Conservation (phyloP, 306 rosid species). For the Prunus mongolica region DNA sequence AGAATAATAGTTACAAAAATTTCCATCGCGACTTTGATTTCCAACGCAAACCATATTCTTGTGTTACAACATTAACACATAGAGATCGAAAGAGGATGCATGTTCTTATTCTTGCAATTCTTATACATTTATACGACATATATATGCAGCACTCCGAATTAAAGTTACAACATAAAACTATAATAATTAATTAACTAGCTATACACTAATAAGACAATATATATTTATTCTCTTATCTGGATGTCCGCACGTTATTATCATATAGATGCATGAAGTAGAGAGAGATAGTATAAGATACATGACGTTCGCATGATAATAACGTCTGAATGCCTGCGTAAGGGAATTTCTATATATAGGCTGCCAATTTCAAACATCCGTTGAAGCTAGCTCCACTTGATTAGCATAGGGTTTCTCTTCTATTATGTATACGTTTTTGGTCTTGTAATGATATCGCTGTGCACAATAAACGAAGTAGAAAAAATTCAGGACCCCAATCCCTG, state of each 20-base stretch:
- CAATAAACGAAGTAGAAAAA: conserved; percentile 44
- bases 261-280: accelerated
- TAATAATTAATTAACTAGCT: no score
- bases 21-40: no score
- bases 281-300: no score
- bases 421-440: not conserved
- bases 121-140: not conserved
- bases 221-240: not conserved
- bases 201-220: no score
- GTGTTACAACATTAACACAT: not conserved
- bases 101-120: not conserved
- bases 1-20: no score
- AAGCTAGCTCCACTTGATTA: conserved; percentile 31
- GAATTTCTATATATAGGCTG: not conserved
- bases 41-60: no score
- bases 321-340: accelerated
- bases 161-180: no score
- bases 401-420: conserved; percentile 10
- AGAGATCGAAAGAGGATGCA: not conserved
- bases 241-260: no score
- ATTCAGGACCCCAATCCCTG: conserved; percentile 44
- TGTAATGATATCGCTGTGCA: conserved; percentile 53
- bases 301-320: no score
- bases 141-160: no score
- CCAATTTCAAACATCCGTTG: conserved; percentile 22